Conservation (phyloP, 148 eudicot genomes). For the Heliosperma pusillum region DNA sequence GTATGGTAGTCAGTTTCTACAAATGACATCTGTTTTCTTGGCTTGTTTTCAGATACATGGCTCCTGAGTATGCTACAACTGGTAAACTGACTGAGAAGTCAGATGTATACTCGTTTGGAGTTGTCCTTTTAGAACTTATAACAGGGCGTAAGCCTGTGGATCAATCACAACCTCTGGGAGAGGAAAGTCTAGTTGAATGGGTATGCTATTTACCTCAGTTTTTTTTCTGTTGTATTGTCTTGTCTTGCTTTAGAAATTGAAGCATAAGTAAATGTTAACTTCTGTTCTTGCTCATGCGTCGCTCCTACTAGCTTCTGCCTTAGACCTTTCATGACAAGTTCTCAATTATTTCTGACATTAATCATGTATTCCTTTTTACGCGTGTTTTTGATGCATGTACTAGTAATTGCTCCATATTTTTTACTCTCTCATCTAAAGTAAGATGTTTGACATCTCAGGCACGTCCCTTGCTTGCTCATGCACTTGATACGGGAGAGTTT, state of each 20-base stretch:
- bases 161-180: constrained; percentile 65
- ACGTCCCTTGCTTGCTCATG: constrained; percentile 78
- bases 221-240: no score
- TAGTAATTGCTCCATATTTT: no score
- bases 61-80: constrained; percentile 91
- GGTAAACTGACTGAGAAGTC: constrained; percentile 96
- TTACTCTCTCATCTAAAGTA: not conserved
- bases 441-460: constrained; percentile 50
- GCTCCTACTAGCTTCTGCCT: no score
- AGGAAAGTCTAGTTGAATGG: constrained; percentile 91
- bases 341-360: no score
- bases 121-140: constrained; percentile 88
- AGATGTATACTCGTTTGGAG: constrained; percentile 91
- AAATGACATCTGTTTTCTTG: not conserved
- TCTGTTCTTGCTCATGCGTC: no score
- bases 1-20: not conserved
- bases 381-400: no score
- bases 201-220: constrained; percentile 34
- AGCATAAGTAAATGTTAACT: not conserved
- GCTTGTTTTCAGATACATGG: constrained; percentile 66
- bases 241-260: not conserved
- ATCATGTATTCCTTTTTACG: no score
- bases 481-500: constrained; percentile 53
- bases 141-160: constrained; percentile 92
- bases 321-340: no score